These are phyloP conservation scores for Helenozyma rhizophorensis DNA, from an alignment of 805 yeast species.

Conservation along the genomic window DNA sequence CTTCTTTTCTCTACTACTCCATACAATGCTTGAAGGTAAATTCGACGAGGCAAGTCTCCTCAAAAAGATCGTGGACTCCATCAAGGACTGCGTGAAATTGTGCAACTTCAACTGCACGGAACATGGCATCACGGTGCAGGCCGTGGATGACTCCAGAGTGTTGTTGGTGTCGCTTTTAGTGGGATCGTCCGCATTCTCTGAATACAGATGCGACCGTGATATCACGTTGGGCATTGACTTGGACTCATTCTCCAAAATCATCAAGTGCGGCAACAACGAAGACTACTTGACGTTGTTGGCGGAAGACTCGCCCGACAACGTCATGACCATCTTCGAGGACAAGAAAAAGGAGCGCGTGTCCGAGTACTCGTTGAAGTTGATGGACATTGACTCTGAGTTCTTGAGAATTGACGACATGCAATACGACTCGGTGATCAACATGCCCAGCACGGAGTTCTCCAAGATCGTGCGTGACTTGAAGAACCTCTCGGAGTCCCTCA, in stretches of 20 bases:
- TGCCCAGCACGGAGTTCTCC: conserved; percentile 87
- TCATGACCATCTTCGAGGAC: conserved; percentile 85
- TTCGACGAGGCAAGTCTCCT: conserved; percentile 88
- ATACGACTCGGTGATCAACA: conserved; percentile 75
- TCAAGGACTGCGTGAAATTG: conserved; percentile 89
- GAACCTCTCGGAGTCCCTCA: conserved; percentile 81
- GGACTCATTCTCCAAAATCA: conserved; percentile 79
- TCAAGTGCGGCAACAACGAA: conserved; percentile 86
- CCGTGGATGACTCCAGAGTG: conserved; percentile 96
- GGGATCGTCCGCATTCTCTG: conserved; percentile 83
- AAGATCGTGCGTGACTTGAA: conserved; percentile 85
- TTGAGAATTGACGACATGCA: conserved; percentile 92
- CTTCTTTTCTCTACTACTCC: conserved; percentile 1
- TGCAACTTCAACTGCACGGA: conserved; percentile 98
- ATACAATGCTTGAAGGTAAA: conserved; percentile 89
- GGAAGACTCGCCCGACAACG: conserved; percentile 79
- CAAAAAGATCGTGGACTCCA: conserved; percentile 89
- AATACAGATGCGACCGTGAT: conserved; percentile 93
- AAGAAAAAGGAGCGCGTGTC: conserved; percentile 85
- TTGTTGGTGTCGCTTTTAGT: conserved; percentile 82
- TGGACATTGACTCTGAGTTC: conserved; percentile 96
- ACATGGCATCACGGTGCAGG: conserved; percentile 92
- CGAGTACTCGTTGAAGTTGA: conserved; percentile 84
- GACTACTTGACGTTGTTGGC: conserved; percentile 87
- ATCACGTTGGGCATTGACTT: conserved; percentile 89